A percentile compares a stretch with the other conserved stretches of the same genome.
phyloP scores from a whole-genome alignment of 2,329 filamentous ascomycete species.

The Massarina eburnea region DNA sequence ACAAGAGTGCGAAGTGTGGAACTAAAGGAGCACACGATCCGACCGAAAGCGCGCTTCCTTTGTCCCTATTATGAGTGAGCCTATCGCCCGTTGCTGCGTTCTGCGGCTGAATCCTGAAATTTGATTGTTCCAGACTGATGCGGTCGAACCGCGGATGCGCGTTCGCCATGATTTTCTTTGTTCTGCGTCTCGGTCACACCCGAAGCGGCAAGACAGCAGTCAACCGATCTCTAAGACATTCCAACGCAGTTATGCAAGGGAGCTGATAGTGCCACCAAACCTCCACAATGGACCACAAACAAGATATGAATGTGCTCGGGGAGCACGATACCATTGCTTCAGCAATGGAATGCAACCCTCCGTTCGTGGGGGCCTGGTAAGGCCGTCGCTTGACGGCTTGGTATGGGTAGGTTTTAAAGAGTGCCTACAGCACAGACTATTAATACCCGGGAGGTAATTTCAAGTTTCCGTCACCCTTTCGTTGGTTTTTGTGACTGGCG shows the following conservation, averaged over 20 bases:
- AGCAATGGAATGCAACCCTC: slow-evolving; percentile 20
- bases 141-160: slow-evolving; percentile 27
- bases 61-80: slow-evolving; percentile 35
- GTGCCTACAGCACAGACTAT: slow-evolving; percentile 12
- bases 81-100: slow-evolving; percentile 25
- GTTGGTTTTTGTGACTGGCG: slow-evolving; percentile 12
- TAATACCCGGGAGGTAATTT: slow-evolving; percentile 39
- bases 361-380: slow-evolving; percentile 2
- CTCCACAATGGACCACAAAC: slow-evolving; percentile 20
- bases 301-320: slow-evolving; percentile 14
- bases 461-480: slow-evolving; percentile 18
- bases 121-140: slow-evolving; percentile 40
- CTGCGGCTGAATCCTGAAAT: slow-evolving; percentile 30
- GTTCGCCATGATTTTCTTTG: slow-evolving; percentile 37
- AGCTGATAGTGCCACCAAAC: slow-evolving; percentile 12
- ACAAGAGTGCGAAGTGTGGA: not conserved
- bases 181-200: slow-evolving; percentile 24
- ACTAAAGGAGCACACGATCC: not conserved
- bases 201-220: slow-evolving; percentile 35
- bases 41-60: slow-evolving; percentile 22
- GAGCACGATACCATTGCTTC: slow-evolving; percentile 16
- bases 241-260: slow-evolving; percentile 40
- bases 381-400: not conserved
- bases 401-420: slow-evolving; percentile 13
- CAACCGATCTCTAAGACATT: slow-evolving; percentile 37